phyloP scores from a whole-genome alignment of 495 filamentous ascomycete species.

The Neurospora africana region DNA sequence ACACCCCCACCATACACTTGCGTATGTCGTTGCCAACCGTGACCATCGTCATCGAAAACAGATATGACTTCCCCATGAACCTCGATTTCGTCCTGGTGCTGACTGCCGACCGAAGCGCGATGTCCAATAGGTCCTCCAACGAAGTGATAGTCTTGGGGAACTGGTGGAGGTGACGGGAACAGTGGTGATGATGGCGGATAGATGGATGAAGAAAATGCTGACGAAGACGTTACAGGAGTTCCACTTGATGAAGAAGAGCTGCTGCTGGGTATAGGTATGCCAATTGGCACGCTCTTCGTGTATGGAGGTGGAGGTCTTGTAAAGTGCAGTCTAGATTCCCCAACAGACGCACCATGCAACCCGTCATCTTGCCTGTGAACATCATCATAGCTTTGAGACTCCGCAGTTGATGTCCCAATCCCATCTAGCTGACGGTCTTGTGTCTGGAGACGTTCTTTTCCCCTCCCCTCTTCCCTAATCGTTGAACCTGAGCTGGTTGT shows the following conservation, averaged over 20 bases:
- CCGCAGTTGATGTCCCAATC: neutral
- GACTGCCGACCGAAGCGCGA: constrained; percentile 4
- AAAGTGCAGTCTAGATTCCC: constrained; percentile 5
- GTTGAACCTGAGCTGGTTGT: neutral
- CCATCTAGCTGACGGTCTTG: neutral
- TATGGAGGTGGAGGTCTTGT: constrained; percentile 30
- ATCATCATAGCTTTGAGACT: neutral
- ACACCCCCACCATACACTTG: constrained; percentile 40
- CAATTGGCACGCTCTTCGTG: constrained; percentile 29
- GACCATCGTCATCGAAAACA: constrained; percentile 32
- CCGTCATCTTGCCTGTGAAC: neutral
- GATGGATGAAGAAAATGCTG: constrained; percentile 30
- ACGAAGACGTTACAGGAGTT: constrained; percentile 11
- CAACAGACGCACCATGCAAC: neutral
- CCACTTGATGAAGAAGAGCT: constrained; percentile 7
- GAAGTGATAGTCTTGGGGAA: constrained; percentile 18
- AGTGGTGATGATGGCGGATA: constrained; percentile 33
- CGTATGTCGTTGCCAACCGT: constrained; percentile 39
- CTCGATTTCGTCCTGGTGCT: constrained; percentile 21
- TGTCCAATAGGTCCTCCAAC: constrained; percentile 20
- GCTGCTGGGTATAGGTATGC: constrained; percentile 15
- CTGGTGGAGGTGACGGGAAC: constrained; percentile 28
- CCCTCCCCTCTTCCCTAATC: constrained; percentile 3
- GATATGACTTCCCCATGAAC: constrained; percentile 35
- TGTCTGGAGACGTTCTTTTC: neutral